Evolutionary conservation across 2,329 filamentous ascomycete genomes (phyloP).

Genomic region (Fusarium papillatum): DNA sequence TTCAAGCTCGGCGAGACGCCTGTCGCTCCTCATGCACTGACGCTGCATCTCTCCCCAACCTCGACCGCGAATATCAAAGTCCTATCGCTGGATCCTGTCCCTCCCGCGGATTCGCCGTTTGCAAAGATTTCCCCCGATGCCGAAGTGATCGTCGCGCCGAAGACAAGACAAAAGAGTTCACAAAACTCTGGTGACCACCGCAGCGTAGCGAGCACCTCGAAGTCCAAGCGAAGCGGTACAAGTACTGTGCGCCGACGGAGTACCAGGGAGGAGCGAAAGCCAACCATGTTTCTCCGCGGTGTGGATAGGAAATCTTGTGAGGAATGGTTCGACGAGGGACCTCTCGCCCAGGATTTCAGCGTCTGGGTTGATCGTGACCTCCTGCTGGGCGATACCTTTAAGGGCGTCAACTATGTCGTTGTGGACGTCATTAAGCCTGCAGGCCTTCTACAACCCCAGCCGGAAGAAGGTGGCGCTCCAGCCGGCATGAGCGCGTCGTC

Average conservation of each 20-base stretch:
- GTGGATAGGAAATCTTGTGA: conserved; percentile 78
- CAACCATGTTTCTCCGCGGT: conserved; percentile 83
- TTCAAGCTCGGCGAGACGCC: conserved; percentile 67
- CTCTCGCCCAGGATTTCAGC: conserved; percentile 70
- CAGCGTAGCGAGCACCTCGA: conserved; percentile 84
- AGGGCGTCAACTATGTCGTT: conserved; percentile 81
- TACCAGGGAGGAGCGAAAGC: conserved; percentile 74
- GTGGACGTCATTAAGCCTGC: conserved; percentile 92
- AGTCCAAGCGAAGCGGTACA: conserved; percentile 82
- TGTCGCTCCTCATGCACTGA: conserved; percentile 81
- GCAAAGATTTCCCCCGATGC: conserved; percentile 95
- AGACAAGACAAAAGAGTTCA: conserved; percentile 80
- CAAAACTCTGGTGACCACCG: conserved; percentile 79
- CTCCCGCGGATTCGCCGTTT: conserved; percentile 78
- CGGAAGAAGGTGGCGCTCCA: conserved; percentile 74
- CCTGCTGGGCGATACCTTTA: conserved; percentile 78
- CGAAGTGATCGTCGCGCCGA: conserved; percentile 97
- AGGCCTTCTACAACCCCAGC: conserved; percentile 78
- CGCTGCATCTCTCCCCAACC: conserved; percentile 93
- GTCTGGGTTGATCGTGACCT: conserved; percentile 90
- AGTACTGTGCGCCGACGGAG: conserved; percentile 75
- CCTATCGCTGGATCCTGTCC: conserved; percentile 83
- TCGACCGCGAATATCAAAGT: conserved; percentile 94
- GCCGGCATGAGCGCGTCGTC: conserved; percentile 57
- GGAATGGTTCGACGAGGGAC: conserved; percentile 84